Conservation (phyloP, 108 stramenopile species). For the Nitzschia sp. region DNA sequence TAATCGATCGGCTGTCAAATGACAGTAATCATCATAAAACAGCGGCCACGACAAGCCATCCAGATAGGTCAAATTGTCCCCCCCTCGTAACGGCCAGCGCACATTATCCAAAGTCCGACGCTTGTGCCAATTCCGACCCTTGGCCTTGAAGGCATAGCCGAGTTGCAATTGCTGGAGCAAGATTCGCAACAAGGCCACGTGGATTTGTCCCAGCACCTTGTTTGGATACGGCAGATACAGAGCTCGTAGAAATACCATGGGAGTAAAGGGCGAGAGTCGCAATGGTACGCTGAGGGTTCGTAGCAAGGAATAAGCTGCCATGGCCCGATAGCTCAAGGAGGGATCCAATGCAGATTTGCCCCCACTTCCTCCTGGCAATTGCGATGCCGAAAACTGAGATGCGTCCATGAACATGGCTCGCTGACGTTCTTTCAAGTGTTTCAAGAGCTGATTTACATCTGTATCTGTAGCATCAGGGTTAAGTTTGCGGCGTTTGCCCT, state of each 20-base stretch:
- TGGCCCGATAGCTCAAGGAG: slow-evolving; percentile 54
- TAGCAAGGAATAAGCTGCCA: slow-evolving; percentile 73
- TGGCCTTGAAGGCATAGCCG: slow-evolving; percentile 60
- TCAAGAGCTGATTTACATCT: background rate
- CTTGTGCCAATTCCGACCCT: slow-evolving; percentile 27
- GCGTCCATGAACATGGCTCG: background rate
- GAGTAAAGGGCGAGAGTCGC: slow-evolving; percentile 74
- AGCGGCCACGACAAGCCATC: slow-evolving; percentile 80
- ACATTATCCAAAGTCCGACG: slow-evolving; percentile 41
- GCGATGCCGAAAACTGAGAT: slow-evolving; percentile 10
- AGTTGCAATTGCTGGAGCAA: slow-evolving; percentile 49
- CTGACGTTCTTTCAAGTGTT: background rate
- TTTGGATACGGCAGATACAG: slow-evolving; percentile 67
- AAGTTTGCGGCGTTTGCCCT: slow-evolving; percentile 2
- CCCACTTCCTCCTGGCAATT: slow-evolving; percentile 45
- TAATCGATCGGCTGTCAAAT: slow-evolving; percentile 68
- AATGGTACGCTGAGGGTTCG: slow-evolving; percentile 71
- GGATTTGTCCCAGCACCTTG: slow-evolving; percentile 70
- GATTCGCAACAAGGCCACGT: slow-evolving; percentile 65
- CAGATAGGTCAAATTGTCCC: slow-evolving; percentile 76
- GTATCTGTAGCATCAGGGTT: background rate
- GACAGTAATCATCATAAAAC: slow-evolving; percentile 80
- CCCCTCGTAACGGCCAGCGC: slow-evolving; percentile 50
- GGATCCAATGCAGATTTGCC: too few relatives aligned
- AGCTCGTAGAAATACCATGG: slow-evolving; percentile 71